Evolutionary conservation across 1,284 basidiomycete species (phyloP).

Genomic region (Sanguinoderma infundibulare): DNA sequence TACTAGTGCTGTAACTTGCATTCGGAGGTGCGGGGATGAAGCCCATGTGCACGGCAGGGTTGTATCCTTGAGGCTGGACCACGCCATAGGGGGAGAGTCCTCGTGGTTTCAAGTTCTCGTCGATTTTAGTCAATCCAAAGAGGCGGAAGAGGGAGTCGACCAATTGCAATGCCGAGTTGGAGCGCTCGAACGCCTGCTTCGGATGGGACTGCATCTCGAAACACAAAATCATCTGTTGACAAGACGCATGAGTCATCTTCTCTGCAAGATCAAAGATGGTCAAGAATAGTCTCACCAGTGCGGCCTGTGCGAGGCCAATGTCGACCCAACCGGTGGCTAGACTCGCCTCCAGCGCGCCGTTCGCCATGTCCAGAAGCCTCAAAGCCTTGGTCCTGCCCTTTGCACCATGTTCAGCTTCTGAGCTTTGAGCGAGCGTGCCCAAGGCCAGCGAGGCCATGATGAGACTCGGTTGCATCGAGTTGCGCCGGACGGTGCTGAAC

Average conservation of each 20-base stretch:
- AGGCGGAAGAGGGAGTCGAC: conserved; percentile 70
- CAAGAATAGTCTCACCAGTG: conserved; percentile 56
- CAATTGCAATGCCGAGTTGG: conserved; percentile 56
- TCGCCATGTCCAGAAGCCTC: conserved; percentile 65
- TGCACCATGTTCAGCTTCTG: conserved; percentile 49
- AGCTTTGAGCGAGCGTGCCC: conserved; percentile 71
- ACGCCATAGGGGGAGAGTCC: conserved; percentile 4
- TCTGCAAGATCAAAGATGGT: not conserved
- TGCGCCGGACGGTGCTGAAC: conserved; percentile 53
- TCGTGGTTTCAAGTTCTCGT: conserved; percentile 42
- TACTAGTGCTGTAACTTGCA: not conserved
- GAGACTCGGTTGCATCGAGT: conserved; percentile 67
- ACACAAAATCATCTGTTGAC: conserved; percentile 62
- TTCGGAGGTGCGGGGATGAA: not conserved
- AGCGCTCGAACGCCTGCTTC: conserved; percentile 52
- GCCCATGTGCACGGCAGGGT: conserved; percentile 4
- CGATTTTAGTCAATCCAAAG: conserved; percentile 55
- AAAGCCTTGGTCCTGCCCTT: conserved; percentile 57
- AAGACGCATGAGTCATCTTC: not conserved
- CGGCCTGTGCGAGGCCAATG: conserved; percentile 70
- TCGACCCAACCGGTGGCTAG: conserved; percentile 72
- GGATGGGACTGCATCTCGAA: conserved; percentile 77
- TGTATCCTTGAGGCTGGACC: not conserved
- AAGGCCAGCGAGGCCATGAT: conserved; percentile 67
- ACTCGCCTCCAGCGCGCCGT: conserved; percentile 69